These are phyloP conservation scores for Trichoderma semiorbis DNA, from an alignment of 2,329 filamentous ascomycete genomes.

Conservation along the genomic window DNA sequence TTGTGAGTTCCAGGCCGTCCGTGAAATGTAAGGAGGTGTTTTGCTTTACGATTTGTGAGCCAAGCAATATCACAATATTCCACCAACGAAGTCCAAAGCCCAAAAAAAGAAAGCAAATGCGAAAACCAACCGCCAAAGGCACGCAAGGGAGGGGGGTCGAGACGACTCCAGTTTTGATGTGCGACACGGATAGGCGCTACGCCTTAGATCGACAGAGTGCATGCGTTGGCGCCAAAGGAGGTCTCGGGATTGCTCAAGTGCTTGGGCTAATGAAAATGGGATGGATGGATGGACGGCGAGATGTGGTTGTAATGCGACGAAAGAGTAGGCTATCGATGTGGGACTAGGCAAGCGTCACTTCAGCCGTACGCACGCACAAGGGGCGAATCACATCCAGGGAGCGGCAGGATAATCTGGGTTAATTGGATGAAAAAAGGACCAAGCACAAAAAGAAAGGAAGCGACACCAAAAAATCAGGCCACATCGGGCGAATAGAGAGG, in stretches of 20 bases:
- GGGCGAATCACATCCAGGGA: constrained; percentile 4
- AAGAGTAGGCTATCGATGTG: constrained; percentile 3
- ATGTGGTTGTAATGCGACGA: background rate
- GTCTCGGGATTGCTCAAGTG: constrained; percentile 12
- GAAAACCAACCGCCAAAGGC: background rate
- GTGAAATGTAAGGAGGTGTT: background rate
- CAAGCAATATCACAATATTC: background rate
- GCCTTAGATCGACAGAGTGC: constrained; percentile 16
- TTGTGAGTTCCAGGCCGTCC: background rate
- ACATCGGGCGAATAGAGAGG: constrained; percentile 2
- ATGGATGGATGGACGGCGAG: constrained; percentile 7
- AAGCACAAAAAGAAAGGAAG: background rate
- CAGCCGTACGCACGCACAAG: constrained; percentile 5
- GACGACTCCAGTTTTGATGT: constrained; percentile 16
- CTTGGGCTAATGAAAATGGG: background rate
- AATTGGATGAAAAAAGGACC: background rate
- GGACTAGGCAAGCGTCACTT: constrained; percentile 2
- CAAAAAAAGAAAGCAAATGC: background rate
- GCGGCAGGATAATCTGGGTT: background rate
- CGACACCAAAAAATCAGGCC: constrained; percentile 5
- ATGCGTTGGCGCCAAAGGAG: constrained; percentile 14
- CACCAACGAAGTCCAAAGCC: background rate
- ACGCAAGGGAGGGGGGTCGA: background rate
- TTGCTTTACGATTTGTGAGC: background rate
- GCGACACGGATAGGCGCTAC: constrained; percentile 15